These are phyloP conservation scores for Leccinum imitatum DNA, from an alignment of 768 basidiomycete genomes.

Conservation along the genomic window DNA sequence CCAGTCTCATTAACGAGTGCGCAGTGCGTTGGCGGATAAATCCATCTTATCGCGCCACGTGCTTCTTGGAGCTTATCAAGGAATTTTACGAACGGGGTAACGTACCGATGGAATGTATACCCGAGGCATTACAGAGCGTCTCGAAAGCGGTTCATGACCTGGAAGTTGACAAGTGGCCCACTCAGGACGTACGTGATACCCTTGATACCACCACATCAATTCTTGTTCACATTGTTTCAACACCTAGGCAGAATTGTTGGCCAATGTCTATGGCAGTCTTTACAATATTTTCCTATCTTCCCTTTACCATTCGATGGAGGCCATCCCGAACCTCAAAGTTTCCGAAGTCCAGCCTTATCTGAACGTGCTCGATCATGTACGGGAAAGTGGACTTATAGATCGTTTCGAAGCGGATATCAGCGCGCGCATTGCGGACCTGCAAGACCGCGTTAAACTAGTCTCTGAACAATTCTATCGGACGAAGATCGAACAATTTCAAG, in stretches of 20 bases:
- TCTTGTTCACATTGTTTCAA: slow-evolving; percentile 8
- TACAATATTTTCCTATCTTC: slow-evolving; percentile 87
- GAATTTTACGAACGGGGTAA: slow-evolving; percentile 86
- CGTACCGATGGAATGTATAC: slow-evolving; percentile 92
- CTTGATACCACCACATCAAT: background rate
- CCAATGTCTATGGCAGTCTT: slow-evolving; percentile 64
- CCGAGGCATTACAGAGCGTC: slow-evolving; percentile 80
- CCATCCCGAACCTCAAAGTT: slow-evolving; percentile 69
- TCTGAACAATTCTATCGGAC: slow-evolving; percentile 59
- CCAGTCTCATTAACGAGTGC: slow-evolving; percentile 85
- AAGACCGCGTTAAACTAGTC: slow-evolving; percentile 61
- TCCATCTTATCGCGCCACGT: slow-evolving; percentile 70
- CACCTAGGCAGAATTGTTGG: slow-evolving; percentile 63
- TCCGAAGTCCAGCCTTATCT: slow-evolving; percentile 67
- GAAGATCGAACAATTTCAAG: slow-evolving; percentile 62
- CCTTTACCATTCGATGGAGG: slow-evolving; percentile 82
- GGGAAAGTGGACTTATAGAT: slow-evolving; percentile 66
- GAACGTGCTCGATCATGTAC: slow-evolving; percentile 66
- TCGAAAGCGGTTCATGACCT: slow-evolving; percentile 68
- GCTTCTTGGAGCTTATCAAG: slow-evolving; percentile 84
- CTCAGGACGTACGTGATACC: slow-evolving; percentile 66
- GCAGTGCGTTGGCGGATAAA: slow-evolving; percentile 88
- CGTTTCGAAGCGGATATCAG: slow-evolving; percentile 72
- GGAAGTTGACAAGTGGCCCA: slow-evolving; percentile 74
- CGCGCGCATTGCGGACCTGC: slow-evolving; percentile 65